Conservation (phyloP, 345 rosid genomes). For the Ricinus communis region DNA sequence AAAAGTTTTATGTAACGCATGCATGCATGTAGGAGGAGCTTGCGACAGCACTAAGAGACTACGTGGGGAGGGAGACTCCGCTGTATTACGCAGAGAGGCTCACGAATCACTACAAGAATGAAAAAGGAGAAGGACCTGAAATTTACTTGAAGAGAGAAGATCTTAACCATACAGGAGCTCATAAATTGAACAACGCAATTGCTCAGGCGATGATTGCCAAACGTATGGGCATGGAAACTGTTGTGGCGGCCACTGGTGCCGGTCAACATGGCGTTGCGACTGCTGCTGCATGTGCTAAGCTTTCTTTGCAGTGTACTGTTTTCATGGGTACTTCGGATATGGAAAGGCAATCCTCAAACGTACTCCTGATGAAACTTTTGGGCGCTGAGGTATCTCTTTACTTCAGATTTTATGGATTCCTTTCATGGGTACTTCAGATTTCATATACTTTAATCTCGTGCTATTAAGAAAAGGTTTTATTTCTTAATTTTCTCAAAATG, state of each 20-base stretch:
- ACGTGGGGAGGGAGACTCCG: slow-evolving; percentile 81
- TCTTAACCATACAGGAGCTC: slow-evolving; percentile 74
- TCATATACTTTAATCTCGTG: too few species aligned
- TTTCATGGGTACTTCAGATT: too few species aligned
- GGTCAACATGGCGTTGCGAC: slow-evolving; percentile 93
- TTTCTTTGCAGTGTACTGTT: slow-evolving; percentile 55
- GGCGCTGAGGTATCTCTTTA: slow-evolving; percentile 65
- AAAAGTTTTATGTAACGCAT: too few species aligned
- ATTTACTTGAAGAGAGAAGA: slow-evolving; percentile 87
- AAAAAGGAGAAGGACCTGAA: slow-evolving; percentile 60
- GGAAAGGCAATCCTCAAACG: slow-evolving; percentile 62
- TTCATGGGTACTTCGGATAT: slow-evolving; percentile 71
- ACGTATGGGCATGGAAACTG: slow-evolving; percentile 54
- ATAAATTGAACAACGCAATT: slow-evolving; percentile 83
- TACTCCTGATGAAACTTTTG: slow-evolving; percentile 52
- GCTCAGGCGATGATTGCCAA: slow-evolving; percentile 85
- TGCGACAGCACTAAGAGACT: slow-evolving; percentile 56
- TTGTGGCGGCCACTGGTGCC: slow-evolving; percentile 78
- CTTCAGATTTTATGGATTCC: neutral
- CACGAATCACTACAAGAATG: slow-evolving; percentile 59
- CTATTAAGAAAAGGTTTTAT: too few species aligned
- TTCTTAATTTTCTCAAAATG: too few species aligned
- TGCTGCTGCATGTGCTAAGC: slow-evolving; percentile 84
- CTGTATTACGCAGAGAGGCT: slow-evolving; percentile 67
- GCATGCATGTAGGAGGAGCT: slow-evolving; percentile 58